Evolutionary conservation across 148 eudicot species (phyloP).

Genomic region (Arctostaphylos glauca): DNA sequence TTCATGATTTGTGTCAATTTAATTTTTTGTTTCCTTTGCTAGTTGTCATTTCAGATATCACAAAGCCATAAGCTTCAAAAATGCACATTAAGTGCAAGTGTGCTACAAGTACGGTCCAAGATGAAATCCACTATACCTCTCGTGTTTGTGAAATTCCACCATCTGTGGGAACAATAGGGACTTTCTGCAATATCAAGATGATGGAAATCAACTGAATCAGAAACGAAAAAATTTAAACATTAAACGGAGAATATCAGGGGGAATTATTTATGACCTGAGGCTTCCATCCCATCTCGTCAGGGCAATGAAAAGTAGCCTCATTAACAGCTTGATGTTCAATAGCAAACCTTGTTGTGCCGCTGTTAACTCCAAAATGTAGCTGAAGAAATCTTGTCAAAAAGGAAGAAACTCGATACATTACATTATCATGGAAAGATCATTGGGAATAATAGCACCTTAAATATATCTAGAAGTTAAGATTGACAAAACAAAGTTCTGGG

Average conservation of each 20-base stretch:
- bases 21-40: no score
- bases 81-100: no score
- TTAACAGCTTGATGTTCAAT: conserved; percentile 83
- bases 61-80: no score
- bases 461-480: not conserved
- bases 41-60: no score
- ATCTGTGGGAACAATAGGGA: conserved; percentile 77
- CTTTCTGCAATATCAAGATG: conserved; percentile 58
- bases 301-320: conserved; percentile 93
- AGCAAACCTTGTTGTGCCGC: conserved; percentile 82
- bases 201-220: conserved; percentile 15
- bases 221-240: not conserved
- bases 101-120: no score
- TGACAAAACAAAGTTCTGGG: not conserved
- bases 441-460: not conserved
- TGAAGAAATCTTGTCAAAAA: conserved; percentile 24
- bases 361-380: conserved; percentile 91
- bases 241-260: not conserved
- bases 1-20: no score
- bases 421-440: not conserved
- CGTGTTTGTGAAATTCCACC: conserved; percentile 67
- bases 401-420: not conserved
- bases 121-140: conserved; percentile 48
- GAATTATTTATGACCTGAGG: conserved; percentile 63
- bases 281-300: conserved; percentile 98